phyloP scores from a whole-genome alignment of 768 basidiomycete species.

The Myochromella boudieri region DNA sequence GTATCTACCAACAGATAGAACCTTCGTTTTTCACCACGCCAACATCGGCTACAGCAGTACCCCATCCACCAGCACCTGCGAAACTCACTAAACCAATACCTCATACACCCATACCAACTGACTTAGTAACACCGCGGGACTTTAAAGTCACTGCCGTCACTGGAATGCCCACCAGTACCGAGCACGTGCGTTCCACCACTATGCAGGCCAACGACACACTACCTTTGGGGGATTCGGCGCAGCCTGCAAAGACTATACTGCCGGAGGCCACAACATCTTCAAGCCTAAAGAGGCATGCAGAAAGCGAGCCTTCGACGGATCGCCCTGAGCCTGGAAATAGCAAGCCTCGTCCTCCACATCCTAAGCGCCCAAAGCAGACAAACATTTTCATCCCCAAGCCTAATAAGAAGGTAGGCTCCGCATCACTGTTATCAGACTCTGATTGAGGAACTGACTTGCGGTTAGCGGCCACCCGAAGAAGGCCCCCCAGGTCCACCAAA shows the following conservation, averaged over 20 bases:
- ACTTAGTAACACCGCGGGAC: slow-evolving; percentile 19
- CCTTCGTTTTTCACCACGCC: slow-evolving; percentile 25
- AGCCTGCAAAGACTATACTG: no score
- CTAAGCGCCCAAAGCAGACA: slow-evolving; percentile 41
- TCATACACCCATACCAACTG: slow-evolving; percentile 14
- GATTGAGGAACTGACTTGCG: not conserved
- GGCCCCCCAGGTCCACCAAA: slow-evolving; percentile 7
- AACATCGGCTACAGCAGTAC: slow-evolving; percentile 1
- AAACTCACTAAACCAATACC: slow-evolving; percentile 10
- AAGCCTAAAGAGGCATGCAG: slow-evolving; percentile 6
- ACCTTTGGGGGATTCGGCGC: no score
- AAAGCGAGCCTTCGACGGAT: slow-evolving; percentile 4
- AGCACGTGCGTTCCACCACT: no score
- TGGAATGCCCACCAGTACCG: not conserved
- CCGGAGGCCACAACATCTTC: not conserved
- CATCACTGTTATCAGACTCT: not conserved
- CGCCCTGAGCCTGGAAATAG: not conserved
- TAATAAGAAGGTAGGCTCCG: slow-evolving; percentile 31
- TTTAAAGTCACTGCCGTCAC: no score
- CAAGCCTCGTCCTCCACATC: slow-evolving; percentile 19
- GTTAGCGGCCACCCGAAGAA: slow-evolving; percentile 18
- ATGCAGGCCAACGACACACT: no score
- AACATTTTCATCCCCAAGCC: slow-evolving; percentile 63
- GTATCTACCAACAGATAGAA: slow-evolving; percentile 21
- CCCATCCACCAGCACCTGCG: slow-evolving; percentile 21